Evolutionary conservation across 768 basidiomycete genomes (phyloP).

Genomic region (Mycena maculata): DNA sequence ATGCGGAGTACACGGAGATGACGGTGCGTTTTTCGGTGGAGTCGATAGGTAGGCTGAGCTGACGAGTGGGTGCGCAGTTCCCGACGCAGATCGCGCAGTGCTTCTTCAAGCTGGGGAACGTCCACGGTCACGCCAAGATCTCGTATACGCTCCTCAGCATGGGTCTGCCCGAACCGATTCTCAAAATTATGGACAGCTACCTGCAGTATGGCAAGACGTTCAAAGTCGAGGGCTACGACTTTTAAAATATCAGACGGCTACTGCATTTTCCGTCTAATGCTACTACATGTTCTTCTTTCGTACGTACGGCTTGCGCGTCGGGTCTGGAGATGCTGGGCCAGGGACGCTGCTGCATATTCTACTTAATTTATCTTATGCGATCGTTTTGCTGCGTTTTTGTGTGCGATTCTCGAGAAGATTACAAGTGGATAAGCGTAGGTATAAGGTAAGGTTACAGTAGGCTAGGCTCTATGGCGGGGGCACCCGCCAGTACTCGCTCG

Average conservation of each 20-base stretch:
- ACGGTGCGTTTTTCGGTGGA: conserved; percentile 62
- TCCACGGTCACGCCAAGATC: conserved; percentile 95
- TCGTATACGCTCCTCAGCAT: conserved; percentile 93
- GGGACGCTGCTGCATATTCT: conserved; percentile 2
- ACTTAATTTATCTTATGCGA: conserved; percentile 19
- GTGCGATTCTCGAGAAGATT: conserved; percentile 22
- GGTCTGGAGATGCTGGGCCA: background rate
- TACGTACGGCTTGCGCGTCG: background rate
- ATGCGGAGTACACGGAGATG: conserved; percentile 90
- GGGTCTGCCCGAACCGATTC: conserved; percentile 89
- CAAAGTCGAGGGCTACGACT: conserved; percentile 89
- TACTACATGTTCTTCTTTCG: conserved; percentile 12
- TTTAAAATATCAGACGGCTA: conserved; percentile 42
- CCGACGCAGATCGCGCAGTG: conserved; percentile 91
- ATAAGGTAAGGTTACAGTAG: background rate
- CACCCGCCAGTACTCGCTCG: conserved; percentile 33
- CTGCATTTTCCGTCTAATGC: conserved; percentile 7
- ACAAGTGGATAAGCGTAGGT: conserved; percentile 5
- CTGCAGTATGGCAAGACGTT: conserved; percentile 89
- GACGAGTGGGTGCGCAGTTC: conserved; percentile 78
- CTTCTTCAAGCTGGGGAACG: conserved; percentile 93
- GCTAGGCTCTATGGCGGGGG: conserved; percentile 21
- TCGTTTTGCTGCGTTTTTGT: conserved; percentile 7
- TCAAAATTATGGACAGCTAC: conserved; percentile 94
- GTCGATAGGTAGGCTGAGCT: no score